Base-by-base conservation (phyloP, 2,329 filamentous ascomycete genomes). In the Hypoxylon sp. region DNA sequence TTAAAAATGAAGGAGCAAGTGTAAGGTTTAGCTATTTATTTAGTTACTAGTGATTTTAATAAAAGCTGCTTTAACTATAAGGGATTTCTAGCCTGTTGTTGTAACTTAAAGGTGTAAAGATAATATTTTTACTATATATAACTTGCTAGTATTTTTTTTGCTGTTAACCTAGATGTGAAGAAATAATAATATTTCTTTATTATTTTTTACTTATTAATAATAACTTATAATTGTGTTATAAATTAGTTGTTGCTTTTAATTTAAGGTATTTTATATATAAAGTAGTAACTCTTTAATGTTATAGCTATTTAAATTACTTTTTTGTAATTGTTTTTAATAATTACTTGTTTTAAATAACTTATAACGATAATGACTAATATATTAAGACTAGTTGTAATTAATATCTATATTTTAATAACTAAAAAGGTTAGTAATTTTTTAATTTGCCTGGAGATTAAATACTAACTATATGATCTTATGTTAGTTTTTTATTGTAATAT, bases 271-370 rank as follows among this genome's bases (percentile, higher is more conserved):
- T 26, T 26, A 26, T 26, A 26, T 26, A 26, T 26, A 20, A 20
- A 42, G 9, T 20, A 20, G 9, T 18, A 42, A 20, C 18, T 42
- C 5, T 20, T 42, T 42, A 18, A 42, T 12, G 9, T 20, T 22
- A 22, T 42, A 42, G 20, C 20, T 8, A 5, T 42, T 42, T 42
- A 42, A 22, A 8, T 20, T 42, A 22, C 20, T 18, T 16, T 18
- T 20, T 8, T 20, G n/a, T 42, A 42, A 42, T 22, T 42, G 18
- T 42, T 42, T 42, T 42, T 42, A 42, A 42, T 42, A 42, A 42
- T 42, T 42, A 42, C 20, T 8, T 7, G 2, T 42, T 20, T 22
- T 42, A 20, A 42, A 42, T 8, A 42, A 42, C 8, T 20, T 7
- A 20, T 42, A 42, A 4, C 11, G 8, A 42, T 42, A 42, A n/a